Base-by-base conservation (phyloP, 306 rosid genomes). In the Sicyos edulis region DNA sequence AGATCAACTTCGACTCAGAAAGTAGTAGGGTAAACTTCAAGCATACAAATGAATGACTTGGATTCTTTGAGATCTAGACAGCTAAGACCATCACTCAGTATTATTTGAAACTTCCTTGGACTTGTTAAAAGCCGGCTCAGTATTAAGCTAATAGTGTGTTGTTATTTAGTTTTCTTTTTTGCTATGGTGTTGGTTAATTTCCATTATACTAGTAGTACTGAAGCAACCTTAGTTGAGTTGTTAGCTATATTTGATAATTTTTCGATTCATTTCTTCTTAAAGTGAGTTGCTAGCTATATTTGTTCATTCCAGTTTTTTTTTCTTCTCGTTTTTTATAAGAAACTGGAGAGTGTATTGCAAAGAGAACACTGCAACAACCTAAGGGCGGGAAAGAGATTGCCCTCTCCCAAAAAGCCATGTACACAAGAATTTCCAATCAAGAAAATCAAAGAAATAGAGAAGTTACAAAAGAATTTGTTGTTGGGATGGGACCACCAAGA, bases 81-180 rank as follows among this genome's bases (percentile, higher is more conserved):
- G 49, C 52, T 64, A 64, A 64, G 52, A 61, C 67, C 49, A 64
- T 37, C 26, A 63, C 29, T 37, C 22, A n/a, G n/a, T n/a, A n/a
- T n/a, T n/a, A n/a, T n/a, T n/a, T n/a, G n/a, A n/a, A n/a, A n/a
- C n/a, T n/a, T n/a, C n/a, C n/a, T n/a, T n/a, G 14, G 15, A 9
- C 29, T 40, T 20, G 8, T 26, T 26, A 32, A 32, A 19, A 55
- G 60, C 19, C 29, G 10, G 60, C 29, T 55, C 60, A 57, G 22
- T 13, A 22, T 37, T 6, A 1, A 57, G 37, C 16, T 57, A 57
- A 4, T 6, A 57, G n/a, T 22, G 37, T 22, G 63, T 11, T 22
- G 62, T 56, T 56, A 5, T 22, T 57, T 57, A 11, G 63, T 22
- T 21, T 57, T 12, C 63, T 57, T 57, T 21, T 55, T 17, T 54